Base-by-base conservation (phyloP, 306 rosid species). In the Canavalia ensiformis region DNA sequence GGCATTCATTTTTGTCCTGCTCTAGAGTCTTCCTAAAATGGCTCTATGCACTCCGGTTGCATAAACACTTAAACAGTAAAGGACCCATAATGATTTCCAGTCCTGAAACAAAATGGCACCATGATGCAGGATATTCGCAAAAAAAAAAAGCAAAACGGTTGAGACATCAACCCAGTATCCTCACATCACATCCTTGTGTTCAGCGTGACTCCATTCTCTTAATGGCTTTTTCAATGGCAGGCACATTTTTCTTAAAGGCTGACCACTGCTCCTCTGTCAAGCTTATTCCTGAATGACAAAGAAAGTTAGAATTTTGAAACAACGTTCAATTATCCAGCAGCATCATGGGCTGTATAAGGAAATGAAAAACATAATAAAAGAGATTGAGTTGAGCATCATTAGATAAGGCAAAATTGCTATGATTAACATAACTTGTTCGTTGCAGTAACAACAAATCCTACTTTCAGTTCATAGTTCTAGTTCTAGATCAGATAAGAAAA, bases 221-320 rank as follows among this genome's bases (percentile, higher is more conserved):
- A 62, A 91, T 88, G 80, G 98, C 98, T 57, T 91, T 82, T 84
- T 95, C 99, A 67, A 93, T 85, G 68, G 88, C 97, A 72, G 97
- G 93, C 42, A 91, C 73, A 73, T 83, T 93, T 68, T 95, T 90
- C 83, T 83, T 90, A 18, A 95, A 91, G 84, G 70, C 28, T 7
- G 91, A 83, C 98, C 98, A 95, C 76, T 95, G 99, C 84, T 91
- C 98, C 77, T 84, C 92, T 1, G 93, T 93, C 97, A 93, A 84
- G 86, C 98, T 93, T 82, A 95, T 95, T 81, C 99, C 99, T 95
- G 92, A 82, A 68, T 67, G 34, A 80, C 33, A 83, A 62, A 60
- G 64, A 31, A 82, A 80, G 50, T 46, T 13, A 33, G 8, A 54
- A 60, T 52, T 59, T 0, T 6, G 44, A 82, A 68, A 69, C 45